Conservation (phyloP, 192 early-diverging fungal genomes). For the Podila epicladia region DNA sequence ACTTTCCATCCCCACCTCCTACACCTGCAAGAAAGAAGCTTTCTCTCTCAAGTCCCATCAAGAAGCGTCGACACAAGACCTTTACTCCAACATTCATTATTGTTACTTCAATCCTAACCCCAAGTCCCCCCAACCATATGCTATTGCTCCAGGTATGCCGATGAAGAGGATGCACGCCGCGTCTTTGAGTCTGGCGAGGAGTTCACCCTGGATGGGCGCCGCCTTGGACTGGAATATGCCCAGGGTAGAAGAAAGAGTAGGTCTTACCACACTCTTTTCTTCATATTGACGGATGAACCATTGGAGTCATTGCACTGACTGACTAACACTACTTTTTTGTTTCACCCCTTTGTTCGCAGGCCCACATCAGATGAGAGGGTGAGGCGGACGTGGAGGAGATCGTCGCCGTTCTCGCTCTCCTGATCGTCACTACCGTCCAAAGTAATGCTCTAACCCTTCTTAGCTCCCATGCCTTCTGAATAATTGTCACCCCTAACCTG, state of each 20-base stretch:
- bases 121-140: constrained; percentile 1
- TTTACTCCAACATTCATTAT: no score
- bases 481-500: not conserved
- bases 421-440: constrained; percentile 48
- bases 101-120: constrained; percentile 1
- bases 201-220: constrained; percentile 40
- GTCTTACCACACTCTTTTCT: not conserved
- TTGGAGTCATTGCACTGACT: not conserved
- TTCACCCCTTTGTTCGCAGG: not conserved
- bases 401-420: constrained; percentile 42
- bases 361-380: constrained; percentile 52
- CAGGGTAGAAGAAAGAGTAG: constrained; percentile 51
- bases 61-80: no score
- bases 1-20: no score
- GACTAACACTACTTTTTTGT: not conserved
- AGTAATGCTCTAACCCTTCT: constrained; percentile 8
- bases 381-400: constrained; percentile 26
- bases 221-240: constrained; percentile 36
- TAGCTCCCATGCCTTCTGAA: not conserved
- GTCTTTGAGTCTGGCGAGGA: constrained; percentile 43
- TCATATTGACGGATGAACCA: not conserved
- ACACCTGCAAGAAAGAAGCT: no score
- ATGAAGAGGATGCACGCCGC: constrained; percentile 42
- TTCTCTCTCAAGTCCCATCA: no score
- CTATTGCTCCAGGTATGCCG: constrained; percentile 29